phyloP scores from a whole-genome alignment of 2,329 filamentous ascomycete genomes.

The Fusarium hostae region DNA sequence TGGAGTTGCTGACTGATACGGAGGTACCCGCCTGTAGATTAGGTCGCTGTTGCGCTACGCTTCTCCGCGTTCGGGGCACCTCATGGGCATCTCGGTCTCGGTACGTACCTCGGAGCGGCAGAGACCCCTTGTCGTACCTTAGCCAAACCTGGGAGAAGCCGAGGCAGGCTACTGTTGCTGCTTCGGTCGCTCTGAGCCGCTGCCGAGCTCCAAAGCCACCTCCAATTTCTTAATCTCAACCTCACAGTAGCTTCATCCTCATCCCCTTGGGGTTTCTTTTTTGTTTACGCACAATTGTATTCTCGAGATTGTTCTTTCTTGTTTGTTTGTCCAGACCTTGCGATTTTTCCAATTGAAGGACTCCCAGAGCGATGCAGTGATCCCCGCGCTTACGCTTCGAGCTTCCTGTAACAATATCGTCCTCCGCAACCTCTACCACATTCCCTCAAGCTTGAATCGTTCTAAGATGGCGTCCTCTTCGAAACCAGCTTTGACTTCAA shows the following conservation, averaged over 20 bases:
- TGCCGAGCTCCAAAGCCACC: conserved; percentile 33
- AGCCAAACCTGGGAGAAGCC: conserved; percentile 26
- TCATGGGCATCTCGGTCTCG: conserved; percentile 14
- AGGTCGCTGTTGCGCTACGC: background rate
- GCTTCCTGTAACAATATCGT: conserved; percentile 18
- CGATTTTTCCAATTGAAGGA: conserved; percentile 1
- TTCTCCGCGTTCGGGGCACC: conserved; percentile 5
- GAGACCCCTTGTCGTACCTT: conserved; percentile 14
- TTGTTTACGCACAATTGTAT: conserved; percentile 10
- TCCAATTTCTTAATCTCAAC: conserved; percentile 27
- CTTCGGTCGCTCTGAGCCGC: conserved; percentile 38
- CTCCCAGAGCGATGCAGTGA: conserved; percentile 28
- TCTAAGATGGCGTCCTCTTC: conserved; percentile 47
- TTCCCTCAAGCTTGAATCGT: background rate
- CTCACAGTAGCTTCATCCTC: conserved; percentile 13
- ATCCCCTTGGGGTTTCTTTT: conserved; percentile 8
- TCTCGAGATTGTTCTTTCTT: background rate
- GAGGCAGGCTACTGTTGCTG: conserved; percentile 36
- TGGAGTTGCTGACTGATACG: conserved; percentile 5
- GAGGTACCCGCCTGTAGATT: conserved; percentile 3
- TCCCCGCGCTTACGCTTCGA: conserved; percentile 33
- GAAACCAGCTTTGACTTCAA: conserved; percentile 39
- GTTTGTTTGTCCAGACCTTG: background rate
- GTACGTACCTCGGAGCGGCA: conserved; percentile 35
- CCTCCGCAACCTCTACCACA: conserved; percentile 11